Evolutionary conservation across 495 filamentous ascomycete genomes (phyloP), one percentile per base, ranked within the genome.

Genomic region (Penicillium atrosanguineum): DNA sequence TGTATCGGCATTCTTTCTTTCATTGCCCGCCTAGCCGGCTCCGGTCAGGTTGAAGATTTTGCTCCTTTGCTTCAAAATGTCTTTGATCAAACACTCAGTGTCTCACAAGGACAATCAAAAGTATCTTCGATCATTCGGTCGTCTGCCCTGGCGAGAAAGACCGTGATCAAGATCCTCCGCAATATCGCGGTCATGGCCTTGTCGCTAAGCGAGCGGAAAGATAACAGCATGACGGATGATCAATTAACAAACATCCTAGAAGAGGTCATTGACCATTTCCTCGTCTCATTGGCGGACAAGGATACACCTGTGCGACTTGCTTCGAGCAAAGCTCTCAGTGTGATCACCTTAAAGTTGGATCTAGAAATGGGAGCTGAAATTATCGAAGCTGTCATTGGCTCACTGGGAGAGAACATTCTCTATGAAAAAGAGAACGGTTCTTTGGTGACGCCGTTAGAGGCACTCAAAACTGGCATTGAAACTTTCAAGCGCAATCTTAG

Each of bases 251-350:
- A 58, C 15, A 71, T 79, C 8, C 37, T 79, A 44, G 77, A 81
- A 63, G 75, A 79, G 46, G 54, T 69, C 1, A 76, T 95, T n/a
- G 90, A 96, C 62, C 79, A 86, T 43, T 84, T 87, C 15, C 86
- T 99, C 54, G 63, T 69, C 14, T 56, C 70, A 11, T 77, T 97
- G 6, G 82, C 81, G 9, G 92, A 97, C 62, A 87, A 89, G 52
- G 90, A 96, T 58, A 97, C 92, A 0, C 87, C 89, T 7, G 90
- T 97, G 26, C 79, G 94, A 36, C 83, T 95, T 67, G 87, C 93
- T 31, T 89, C 93, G 9, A 95, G 90, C 69, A 99, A 99, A 71
- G 87, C 91, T 14, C 79, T 97, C 44, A 95, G 90, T 56, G 79
- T 95, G 25, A 83, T 97, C 56, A 85, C 91, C 0, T 70, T 89